phyloP scores from a whole-genome alignment of 176 grass and related monocot species.

The Aegilops speltoides region DNA sequence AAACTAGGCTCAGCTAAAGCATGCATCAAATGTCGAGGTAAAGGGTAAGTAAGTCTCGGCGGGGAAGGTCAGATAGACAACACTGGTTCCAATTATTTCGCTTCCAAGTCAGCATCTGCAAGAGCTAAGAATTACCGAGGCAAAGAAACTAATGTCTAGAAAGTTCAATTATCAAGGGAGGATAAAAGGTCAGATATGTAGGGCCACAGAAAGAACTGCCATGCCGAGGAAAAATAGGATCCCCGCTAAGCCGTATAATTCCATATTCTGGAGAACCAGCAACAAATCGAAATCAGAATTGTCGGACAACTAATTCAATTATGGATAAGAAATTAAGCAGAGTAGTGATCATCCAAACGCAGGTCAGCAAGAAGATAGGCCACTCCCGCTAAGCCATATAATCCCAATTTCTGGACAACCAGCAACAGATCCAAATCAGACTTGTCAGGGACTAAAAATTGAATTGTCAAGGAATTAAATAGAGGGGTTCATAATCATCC shows the following conservation, averaged over 20 bases:
- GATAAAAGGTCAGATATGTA: background rate
- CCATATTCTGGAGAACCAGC: background rate
- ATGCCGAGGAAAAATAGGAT: background rate
- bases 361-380: background rate
- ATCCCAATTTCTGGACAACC: background rate
- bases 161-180: background rate
- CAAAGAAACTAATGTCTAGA: background rate
- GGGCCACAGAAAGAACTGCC: background rate
- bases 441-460: background rate
- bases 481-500: background rate
- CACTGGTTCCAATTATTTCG: background rate
- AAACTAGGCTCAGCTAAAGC: too few relatives aligned
- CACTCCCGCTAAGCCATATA: background rate
- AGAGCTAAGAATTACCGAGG: background rate
- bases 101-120: background rate
- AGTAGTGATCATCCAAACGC: background rate
- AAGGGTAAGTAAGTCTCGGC: too few relatives aligned
- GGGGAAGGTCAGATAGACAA: too few relatives aligned
- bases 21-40: too few relatives aligned
- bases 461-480: too few relatives aligned
- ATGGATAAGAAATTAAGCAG: background rate
- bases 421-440: background rate
- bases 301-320: background rate
- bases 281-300: background rate
- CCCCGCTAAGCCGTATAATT: background rate